Conservation (phyloP, 2,329 filamentous ascomycete genomes). For the Corinectria fuckeliana region DNA sequence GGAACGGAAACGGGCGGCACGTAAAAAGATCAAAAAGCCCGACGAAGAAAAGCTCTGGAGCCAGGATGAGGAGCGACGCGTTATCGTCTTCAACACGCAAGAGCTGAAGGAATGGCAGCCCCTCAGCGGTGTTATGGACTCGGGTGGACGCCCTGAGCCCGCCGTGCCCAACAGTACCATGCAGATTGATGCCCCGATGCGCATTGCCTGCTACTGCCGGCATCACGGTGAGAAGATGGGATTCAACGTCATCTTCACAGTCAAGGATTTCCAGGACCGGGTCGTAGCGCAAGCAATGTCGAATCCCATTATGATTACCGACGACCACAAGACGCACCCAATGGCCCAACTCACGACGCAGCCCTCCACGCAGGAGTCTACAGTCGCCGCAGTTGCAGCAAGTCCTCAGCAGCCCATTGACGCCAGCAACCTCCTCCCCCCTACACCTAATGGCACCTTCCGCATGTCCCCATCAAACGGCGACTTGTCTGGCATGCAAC, state of each 20-base stretch:
- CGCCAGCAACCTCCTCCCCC: conserved; percentile 41
- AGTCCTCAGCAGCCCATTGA: conserved; percentile 34
- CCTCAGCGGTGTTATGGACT: conserved; percentile 57
- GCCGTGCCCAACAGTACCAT: conserved; percentile 65
- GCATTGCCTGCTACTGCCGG: conserved; percentile 95
- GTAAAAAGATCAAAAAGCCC: conserved; percentile 92
- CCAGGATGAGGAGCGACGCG: conserved; percentile 77
- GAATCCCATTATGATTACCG: conserved; percentile 93
- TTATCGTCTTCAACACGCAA: conserved; percentile 90
- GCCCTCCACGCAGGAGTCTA: conserved; percentile 37
- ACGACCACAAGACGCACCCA: conserved; percentile 90
- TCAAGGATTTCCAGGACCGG: conserved; percentile 80
- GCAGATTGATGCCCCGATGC: conserved; percentile 88
- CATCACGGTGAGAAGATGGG: conserved; percentile 94
- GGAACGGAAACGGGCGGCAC: conserved; percentile 86
- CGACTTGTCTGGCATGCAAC: conserved; percentile 67
- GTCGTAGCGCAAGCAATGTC: conserved; percentile 86
- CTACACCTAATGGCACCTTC: conserved; percentile 52
- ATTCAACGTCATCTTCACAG: conserved; percentile 91
- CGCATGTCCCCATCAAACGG: conserved; percentile 66
- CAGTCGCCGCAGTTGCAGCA: conserved; percentile 23
- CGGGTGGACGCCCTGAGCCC: conserved; percentile 52
- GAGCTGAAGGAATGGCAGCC: conserved; percentile 86
- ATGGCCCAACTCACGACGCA: conserved; percentile 39
- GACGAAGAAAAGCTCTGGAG: conserved; percentile 92